A percentile compares a stretch with the other conserved stretches of the same genome.
phyloP scores from a whole-genome alignment of 1,139 yeast genomes.

The Blastobotrys persicus region DNA sequence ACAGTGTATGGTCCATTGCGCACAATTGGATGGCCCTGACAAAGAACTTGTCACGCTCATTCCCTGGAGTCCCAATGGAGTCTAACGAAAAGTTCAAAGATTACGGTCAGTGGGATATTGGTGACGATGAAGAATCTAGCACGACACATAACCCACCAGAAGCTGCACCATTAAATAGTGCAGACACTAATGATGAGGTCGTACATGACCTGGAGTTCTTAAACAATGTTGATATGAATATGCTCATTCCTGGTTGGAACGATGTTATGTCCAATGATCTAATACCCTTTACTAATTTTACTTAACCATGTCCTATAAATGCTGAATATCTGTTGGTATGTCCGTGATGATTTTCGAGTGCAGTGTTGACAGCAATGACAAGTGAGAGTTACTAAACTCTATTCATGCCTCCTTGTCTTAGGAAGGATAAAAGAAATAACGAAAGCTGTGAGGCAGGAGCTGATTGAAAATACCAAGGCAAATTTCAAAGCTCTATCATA shows the following conservation, averaged over 20 bases:
- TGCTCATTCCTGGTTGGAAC: slow-evolving; percentile 10
- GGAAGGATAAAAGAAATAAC: background rate
- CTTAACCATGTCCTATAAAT: background rate
- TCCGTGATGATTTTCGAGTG: too few relatives aligned
- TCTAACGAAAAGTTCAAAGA: slow-evolving; percentile 3
- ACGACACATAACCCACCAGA: background rate
- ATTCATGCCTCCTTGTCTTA: background rate
- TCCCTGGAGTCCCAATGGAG: background rate
- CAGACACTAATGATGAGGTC: too few relatives aligned
- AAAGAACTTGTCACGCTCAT: background rate
- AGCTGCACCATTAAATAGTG: too few relatives aligned
- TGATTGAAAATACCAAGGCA: background rate
- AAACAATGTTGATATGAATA: slow-evolving; percentile 7
- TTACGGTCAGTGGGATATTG: slow-evolving; percentile 1
- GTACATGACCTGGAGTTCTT: slow-evolving; percentile 5
- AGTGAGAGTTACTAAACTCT: too few relatives aligned
- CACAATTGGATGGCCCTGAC: slow-evolving; percentile 4
- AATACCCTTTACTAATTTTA: slow-evolving; percentile 1
- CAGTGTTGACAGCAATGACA: too few relatives aligned
- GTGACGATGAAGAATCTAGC: slow-evolving; percentile 1
- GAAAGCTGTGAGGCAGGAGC: background rate
- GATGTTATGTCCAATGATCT: slow-evolving; percentile 7
- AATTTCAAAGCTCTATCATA: background rate
- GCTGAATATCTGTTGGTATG: background rate
- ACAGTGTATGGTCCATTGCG: slow-evolving; percentile 5